Evolutionary conservation across 148 eudicot genomes (phyloP).

Genomic region (Nepenthes mirabilis): DNA sequence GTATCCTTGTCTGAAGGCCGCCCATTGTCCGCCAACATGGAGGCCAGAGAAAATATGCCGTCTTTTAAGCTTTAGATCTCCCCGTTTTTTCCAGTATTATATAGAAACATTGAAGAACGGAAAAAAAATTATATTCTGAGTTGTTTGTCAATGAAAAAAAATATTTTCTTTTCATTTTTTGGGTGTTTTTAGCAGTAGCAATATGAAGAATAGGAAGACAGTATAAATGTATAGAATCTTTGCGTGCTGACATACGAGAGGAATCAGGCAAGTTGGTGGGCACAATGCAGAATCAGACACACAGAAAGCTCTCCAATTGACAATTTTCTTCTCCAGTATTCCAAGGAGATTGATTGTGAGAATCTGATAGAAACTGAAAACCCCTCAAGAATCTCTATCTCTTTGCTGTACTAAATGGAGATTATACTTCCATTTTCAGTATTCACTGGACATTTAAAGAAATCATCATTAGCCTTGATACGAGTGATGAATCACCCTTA

Average conservation of each 20-base stretch:
- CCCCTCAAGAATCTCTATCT: slow-evolving; percentile 7
- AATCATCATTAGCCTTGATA: not conserved
- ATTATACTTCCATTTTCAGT: not conserved
- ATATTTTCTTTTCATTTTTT: too few species aligned
- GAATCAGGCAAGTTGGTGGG: slow-evolving; percentile 43
- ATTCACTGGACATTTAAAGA: slow-evolving; percentile 7
- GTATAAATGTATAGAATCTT: slow-evolving; percentile 16
- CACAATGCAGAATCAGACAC: slow-evolving; percentile 24
- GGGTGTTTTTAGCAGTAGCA: too few species aligned
- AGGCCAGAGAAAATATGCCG: not conserved
- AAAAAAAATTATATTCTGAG: too few species aligned
- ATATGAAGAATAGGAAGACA: slow-evolving; percentile 9
- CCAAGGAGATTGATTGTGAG: slow-evolving; percentile 16
- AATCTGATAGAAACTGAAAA: slow-evolving; percentile 26
- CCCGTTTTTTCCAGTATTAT: too few species aligned
- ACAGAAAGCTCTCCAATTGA: slow-evolving; percentile 27
- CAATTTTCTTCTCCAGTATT: slow-evolving; percentile 20
- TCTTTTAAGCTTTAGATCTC: not conserved
- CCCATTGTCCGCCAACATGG: too few species aligned
- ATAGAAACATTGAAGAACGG: too few species aligned
- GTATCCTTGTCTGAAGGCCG: too few species aligned
- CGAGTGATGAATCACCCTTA: not conserved
- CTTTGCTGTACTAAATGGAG: slow-evolving; percentile 5
- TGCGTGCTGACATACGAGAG: slow-evolving; percentile 11
- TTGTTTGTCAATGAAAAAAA: too few species aligned